These are phyloP conservation scores for Chernovozyma aurita DNA, from an alignment of 1,139 yeast genomes.

Conservation along the genomic window DNA sequence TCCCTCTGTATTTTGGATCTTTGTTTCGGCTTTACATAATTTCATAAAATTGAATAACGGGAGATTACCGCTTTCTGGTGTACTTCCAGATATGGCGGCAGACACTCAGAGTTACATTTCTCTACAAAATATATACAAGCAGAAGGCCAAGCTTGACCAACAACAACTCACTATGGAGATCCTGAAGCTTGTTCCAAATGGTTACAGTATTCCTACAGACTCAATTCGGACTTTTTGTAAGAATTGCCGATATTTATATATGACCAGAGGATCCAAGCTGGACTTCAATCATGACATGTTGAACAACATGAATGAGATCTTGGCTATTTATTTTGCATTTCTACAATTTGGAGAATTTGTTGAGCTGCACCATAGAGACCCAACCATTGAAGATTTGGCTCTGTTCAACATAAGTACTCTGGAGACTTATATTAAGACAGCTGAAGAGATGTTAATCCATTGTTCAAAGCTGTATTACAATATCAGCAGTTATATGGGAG, in stretches of 20 bases:
- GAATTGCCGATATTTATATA: conserved; percentile 41
- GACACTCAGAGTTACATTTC: conserved; percentile 59
- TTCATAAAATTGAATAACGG: conserved; percentile 33
- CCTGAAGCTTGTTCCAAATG: conserved; percentile 5
- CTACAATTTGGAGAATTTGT: conserved; percentile 22
- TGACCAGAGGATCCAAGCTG: conserved; percentile 31
- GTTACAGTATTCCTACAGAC: conserved; percentile 16
- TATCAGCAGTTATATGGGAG: conserved; percentile 55
- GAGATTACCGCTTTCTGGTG: conserved; percentile 66
- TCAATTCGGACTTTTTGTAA: conserved; percentile 54
- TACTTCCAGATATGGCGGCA: conserved; percentile 86
- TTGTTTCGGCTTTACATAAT: conserved; percentile 49
- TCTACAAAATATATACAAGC: conserved; percentile 54
- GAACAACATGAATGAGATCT: conserved; percentile 7
- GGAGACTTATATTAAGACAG: no score
- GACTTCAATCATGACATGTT: conserved; percentile 13
- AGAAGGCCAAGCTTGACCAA: conserved; percentile 54
- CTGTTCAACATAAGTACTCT: no score
- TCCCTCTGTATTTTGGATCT: conserved; percentile 51
- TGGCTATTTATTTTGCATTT: conserved; percentile 35
- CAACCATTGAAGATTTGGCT: no score
- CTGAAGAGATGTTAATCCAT: conserved; percentile 30
- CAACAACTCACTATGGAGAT: conserved; percentile 32
- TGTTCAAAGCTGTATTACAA: conserved; percentile 31
- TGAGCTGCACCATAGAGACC: conserved; percentile 1